These are phyloP conservation scores for Blastobotrys muscicola DNA, from an alignment of 805 yeast species.

Conservation along the genomic window DNA sequence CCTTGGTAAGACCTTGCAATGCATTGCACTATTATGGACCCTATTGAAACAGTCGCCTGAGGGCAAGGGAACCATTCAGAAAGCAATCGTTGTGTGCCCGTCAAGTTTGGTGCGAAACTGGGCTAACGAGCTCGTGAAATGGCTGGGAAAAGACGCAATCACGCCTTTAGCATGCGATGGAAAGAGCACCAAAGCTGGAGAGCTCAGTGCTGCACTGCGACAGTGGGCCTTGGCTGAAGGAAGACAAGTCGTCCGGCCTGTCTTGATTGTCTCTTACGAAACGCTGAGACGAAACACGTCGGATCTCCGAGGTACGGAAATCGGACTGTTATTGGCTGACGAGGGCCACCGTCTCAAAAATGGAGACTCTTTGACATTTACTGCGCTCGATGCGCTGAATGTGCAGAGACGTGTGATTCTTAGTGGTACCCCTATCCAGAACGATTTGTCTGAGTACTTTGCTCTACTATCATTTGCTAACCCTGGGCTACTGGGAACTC, in stretches of 20 bases:
- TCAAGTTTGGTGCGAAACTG: constrained; percentile 88
- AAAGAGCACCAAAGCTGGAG: constrained; percentile 56
- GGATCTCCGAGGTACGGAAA: constrained; percentile 61
- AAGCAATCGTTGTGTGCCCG: constrained; percentile 90
- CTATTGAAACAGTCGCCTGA: constrained; percentile 80
- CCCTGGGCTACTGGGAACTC: constrained; percentile 84
- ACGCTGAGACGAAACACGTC: constrained; percentile 81
- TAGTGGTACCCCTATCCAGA: constrained; percentile 96
- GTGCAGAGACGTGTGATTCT: constrained; percentile 84
- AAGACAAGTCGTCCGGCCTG: constrained; percentile 84
- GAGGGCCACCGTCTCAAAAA: constrained; percentile 80
- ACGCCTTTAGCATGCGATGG: constrained; percentile 92
- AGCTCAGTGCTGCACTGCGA: constrained; percentile 55
- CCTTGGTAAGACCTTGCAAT: constrained; percentile 81
- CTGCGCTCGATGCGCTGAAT: constrained; percentile 71
- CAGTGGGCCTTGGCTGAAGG: constrained; percentile 88
- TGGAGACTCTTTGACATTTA: constrained; percentile 87
- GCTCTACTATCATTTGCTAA: constrained; percentile 86
- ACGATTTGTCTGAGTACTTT: constrained; percentile 88
- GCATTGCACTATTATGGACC: constrained; percentile 89
- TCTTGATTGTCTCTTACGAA: constrained; percentile 87
- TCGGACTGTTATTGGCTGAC: constrained; percentile 80
- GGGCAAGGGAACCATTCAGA: constrained; percentile 71
- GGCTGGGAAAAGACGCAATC: constrained; percentile 89
- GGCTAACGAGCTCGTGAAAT: constrained; percentile 92